Percentiles rank a stretch among this genome's conserved stretches.
phyloP scores from a whole-genome alignment of 805 yeast species.

The Teunomyces kruisii region DNA sequence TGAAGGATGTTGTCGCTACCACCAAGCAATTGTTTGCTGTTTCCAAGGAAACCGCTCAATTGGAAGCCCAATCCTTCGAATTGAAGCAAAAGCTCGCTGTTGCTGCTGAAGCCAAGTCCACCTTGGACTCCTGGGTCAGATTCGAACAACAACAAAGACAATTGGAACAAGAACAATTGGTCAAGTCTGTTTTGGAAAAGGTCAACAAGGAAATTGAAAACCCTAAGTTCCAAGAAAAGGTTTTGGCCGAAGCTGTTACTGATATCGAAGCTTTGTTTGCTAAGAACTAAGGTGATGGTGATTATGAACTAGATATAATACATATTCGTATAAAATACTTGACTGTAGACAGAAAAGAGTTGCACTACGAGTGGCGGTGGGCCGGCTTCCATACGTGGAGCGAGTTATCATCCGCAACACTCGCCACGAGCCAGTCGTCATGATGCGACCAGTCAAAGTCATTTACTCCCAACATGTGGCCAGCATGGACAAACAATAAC shows the following conservation, averaged over 20 bases:
- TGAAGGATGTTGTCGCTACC: conserved; percentile 87
- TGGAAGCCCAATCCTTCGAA: conserved; percentile 93
- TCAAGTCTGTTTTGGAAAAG: conserved; percentile 81
- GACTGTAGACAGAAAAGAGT: neutral
- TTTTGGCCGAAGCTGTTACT: conserved; percentile 85
- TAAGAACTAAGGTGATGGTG: conserved; percentile 26
- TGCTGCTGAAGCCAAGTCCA: conserved; percentile 88
- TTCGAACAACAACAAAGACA: conserved; percentile 96
- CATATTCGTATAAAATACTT: conserved; percentile 1
- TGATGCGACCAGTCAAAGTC: conserved; percentile 82
- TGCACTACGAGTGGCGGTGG: neutral
- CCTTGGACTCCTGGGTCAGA: conserved; percentile 98
- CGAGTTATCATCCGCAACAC: conserved; percentile 82
- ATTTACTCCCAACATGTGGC: conserved; percentile 84
- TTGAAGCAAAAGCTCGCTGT: conserved; percentile 87
- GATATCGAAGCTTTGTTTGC: conserved; percentile 88
- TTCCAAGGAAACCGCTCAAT: conserved; percentile 93
- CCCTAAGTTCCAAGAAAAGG: conserved; percentile 91
- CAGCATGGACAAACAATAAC: conserved; percentile 70
- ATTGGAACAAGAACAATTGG: conserved; percentile 89
- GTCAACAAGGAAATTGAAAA: conserved; percentile 80
- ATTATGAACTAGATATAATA: conserved; percentile 5
- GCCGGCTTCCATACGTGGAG: conserved; percentile 85
- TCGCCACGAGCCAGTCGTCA: conserved; percentile 67
- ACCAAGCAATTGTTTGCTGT: conserved; percentile 91